Evolutionary conservation across 352 stramenopile genomes (phyloP).

Genomic region (Blastocystis sp.): DNA sequence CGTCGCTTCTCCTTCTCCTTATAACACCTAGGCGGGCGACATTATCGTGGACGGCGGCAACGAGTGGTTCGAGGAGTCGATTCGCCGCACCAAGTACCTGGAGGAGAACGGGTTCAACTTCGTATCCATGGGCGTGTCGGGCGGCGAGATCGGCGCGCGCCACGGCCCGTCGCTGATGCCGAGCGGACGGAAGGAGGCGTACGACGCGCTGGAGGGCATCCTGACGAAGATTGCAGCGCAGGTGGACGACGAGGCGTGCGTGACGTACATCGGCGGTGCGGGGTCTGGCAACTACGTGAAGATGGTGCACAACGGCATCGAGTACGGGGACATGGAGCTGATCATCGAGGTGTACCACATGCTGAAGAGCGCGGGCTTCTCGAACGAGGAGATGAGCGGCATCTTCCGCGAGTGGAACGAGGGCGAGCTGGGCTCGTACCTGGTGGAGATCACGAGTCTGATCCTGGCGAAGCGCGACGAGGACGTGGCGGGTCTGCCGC

Average conservation of each 20-base stretch:
- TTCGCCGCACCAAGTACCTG: slow-evolving; percentile 87
- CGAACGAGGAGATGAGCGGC: slow-evolving; percentile 84
- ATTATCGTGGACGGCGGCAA: slow-evolving; percentile 90
- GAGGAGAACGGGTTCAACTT: slow-evolving; percentile 91
- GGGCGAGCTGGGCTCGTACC: slow-evolving; percentile 88
- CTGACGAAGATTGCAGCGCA: slow-evolving; percentile 92
- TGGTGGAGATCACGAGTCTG: slow-evolving; percentile 96
- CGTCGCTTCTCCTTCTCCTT: slow-evolving; percentile 22
- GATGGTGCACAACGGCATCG: slow-evolving; percentile 75
- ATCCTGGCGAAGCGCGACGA: slow-evolving; percentile 93
- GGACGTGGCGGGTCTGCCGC: slow-evolving; percentile 78
- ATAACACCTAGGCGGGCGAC: slow-evolving; percentile 72
- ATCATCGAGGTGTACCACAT: slow-evolving; percentile 97
- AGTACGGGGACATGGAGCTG: slow-evolving; percentile 98
- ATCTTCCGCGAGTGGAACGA: slow-evolving; percentile 96
- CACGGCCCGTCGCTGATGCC: slow-evolving; percentile 97
- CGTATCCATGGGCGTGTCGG: slow-evolving; percentile 95
- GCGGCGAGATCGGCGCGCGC: slow-evolving; percentile 93
- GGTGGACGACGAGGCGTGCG: slow-evolving; percentile 83
- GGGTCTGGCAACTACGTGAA: slow-evolving; percentile 99
- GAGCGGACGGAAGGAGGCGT: slow-evolving; percentile 89
- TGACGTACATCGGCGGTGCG: slow-evolving; percentile 91
- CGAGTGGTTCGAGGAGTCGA: slow-evolving; percentile 96
- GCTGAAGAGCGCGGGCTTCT: slow-evolving; percentile 86
- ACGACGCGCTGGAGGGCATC: slow-evolving; percentile 91